Conservation (phyloP, 306 rosid genomes). For the Alnus rubra region DNA sequence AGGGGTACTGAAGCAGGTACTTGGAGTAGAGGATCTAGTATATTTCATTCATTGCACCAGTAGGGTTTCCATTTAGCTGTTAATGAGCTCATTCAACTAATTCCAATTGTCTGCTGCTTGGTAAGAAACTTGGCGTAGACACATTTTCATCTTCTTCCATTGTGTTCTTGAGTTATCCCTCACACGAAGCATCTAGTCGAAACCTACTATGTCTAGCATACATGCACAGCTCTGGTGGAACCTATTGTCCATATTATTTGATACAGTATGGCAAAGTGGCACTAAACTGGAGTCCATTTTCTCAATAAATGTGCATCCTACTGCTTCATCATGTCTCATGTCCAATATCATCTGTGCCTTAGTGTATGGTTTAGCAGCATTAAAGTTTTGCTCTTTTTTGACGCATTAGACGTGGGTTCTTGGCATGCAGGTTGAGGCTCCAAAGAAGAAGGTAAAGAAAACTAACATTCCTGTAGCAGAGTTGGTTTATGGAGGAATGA, state of each 20-base stretch:
- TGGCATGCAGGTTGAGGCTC: conserved; percentile 56
- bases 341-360: background rate
- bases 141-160: too few relatives aligned
- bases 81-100: background rate
- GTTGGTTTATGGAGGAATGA: conserved; percentile 78
- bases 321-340: background rate
- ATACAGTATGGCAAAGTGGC: background rate
- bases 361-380: background rate
- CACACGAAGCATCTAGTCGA: background rate
- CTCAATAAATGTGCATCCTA: background rate
- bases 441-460: conserved; percentile 85
- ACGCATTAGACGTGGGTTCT: conserved; percentile 6
- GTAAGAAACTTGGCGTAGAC: background rate
- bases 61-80: background rate
- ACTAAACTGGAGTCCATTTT: background rate
- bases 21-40: background rate
- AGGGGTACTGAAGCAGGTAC: background rate
- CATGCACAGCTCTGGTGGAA: background rate
- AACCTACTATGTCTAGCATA: background rate
- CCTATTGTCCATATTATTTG: background rate
- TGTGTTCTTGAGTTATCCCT: background rate
- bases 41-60: background rate
- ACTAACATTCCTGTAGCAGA: conserved; percentile 63
- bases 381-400: background rate
- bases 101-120: background rate